phyloP scores from a whole-genome alignment of 495 filamentous ascomycete genomes.

The Penicillium diatomitis region DNA sequence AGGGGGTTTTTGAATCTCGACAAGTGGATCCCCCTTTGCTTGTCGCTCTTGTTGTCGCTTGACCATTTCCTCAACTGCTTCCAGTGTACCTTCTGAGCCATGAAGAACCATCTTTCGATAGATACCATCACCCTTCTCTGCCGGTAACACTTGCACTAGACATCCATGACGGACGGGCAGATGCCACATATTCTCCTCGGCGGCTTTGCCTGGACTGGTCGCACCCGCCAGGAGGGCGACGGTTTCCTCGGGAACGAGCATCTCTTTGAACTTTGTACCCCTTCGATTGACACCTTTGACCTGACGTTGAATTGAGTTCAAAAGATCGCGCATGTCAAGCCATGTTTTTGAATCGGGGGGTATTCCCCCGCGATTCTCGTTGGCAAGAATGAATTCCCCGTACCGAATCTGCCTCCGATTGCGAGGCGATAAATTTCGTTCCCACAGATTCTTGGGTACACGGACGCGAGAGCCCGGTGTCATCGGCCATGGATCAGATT shows the following conservation, averaged over 20 bases:
- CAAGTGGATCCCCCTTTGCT: constrained; percentile 18
- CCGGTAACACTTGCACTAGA: constrained; percentile 25
- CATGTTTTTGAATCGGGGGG: constrained; percentile 7
- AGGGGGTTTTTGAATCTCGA: constrained; percentile 21
- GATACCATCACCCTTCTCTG: constrained; percentile 22
- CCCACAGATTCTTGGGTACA: background rate
- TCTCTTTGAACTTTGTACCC: constrained; percentile 15
- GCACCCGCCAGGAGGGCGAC: constrained; percentile 27
- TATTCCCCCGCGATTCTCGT: constrained; percentile 1
- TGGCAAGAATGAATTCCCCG: constrained; percentile 9
- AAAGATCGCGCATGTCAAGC: constrained; percentile 16
- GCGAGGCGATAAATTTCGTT: constrained; percentile 8
- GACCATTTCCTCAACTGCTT: constrained; percentile 21
- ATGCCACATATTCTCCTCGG: constrained; percentile 34
- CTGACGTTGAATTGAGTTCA: constrained; percentile 15
- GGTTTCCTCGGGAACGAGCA: constrained; percentile 33
- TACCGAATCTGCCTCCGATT: constrained; percentile 25
- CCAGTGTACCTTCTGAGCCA: constrained; percentile 24
- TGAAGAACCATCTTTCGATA: constrained; percentile 28
- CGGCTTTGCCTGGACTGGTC: constrained; percentile 6
- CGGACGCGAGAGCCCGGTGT: background rate
- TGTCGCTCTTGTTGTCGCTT: constrained; percentile 16
- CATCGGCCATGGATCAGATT: background rate
- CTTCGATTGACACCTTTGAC: constrained; percentile 2
- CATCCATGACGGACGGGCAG: constrained; percentile 30